Conservation (phyloP, 2,329 filamentous ascomycete species). For the Fusarium albidum region DNA sequence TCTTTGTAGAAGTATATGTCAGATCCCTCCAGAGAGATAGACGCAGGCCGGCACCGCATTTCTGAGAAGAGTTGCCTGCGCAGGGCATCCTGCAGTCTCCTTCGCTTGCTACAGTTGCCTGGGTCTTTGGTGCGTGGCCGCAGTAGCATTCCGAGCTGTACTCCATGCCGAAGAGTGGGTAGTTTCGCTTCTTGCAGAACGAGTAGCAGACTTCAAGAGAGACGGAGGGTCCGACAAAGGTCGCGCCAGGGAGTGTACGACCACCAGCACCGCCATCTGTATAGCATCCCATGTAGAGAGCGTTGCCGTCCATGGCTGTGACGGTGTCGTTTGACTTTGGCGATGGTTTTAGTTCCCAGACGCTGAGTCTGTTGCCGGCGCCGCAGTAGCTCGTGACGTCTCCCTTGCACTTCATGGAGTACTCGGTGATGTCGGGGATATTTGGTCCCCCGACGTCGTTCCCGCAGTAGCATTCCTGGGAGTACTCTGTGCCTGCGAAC, state of each 20-base stretch:
- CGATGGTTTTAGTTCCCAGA: constrained; percentile 30
- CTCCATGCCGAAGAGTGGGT: constrained; percentile 36
- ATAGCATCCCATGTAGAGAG: constrained; percentile 29
- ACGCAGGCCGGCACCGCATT: constrained; percentile 29
- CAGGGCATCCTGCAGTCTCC: constrained; percentile 34
- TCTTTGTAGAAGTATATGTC: constrained; percentile 6
- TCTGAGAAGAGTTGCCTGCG: constrained; percentile 25
- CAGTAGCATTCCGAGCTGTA: constrained; percentile 35
- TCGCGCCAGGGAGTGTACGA: constrained; percentile 26
- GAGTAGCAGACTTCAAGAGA: constrained; percentile 32
- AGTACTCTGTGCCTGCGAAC: constrained; percentile 48
- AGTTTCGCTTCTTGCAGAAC: constrained; percentile 34
- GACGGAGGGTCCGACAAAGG: constrained; percentile 29
- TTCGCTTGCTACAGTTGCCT: constrained; percentile 25
- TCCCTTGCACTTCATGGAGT: constrained; percentile 39
- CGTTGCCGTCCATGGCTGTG: constrained; percentile 25
- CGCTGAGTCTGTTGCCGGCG: constrained; percentile 33
- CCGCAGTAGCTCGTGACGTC: constrained; percentile 36
- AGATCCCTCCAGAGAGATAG: constrained; percentile 37
- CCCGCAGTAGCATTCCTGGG: constrained; percentile 46
- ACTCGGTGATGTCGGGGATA: constrained; percentile 32
- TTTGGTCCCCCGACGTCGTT: constrained; percentile 29
- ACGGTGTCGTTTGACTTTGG: constrained; percentile 22
- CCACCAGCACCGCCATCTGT: constrained; percentile 35
- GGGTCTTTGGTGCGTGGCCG: constrained; percentile 24